A percentile compares a stretch with the other conserved stretches of the same genome.
Conservation (phyloP, 1,139 yeast species). For the Meyerozyma carpophila region DNA sequence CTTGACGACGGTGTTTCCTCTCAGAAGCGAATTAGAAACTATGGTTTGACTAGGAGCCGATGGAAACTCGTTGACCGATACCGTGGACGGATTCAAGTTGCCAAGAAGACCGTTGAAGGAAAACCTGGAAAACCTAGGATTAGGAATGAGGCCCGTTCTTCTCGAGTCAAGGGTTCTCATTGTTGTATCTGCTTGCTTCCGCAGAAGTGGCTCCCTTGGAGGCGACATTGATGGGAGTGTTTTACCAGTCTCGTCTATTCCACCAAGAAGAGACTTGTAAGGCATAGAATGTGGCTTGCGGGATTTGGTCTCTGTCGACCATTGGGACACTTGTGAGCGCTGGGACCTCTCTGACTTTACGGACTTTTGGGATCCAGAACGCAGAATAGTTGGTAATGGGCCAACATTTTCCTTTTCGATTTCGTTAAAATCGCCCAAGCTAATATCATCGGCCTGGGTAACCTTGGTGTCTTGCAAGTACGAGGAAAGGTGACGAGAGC, state of each 20-base stretch:
- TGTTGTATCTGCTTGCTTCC: constrained; percentile 1
- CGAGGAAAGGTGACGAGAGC: constrained; percentile 39
- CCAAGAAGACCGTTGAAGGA: constrained; percentile 34
- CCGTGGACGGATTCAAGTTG: neutral
- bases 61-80: neutral
- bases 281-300: constrained; percentile 5
- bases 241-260: constrained; percentile 17
- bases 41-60: neutral
- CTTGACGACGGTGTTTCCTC: constrained; percentile 29
- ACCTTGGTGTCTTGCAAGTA: constrained; percentile 15
- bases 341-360: neutral
- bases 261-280: constrained; percentile 21
- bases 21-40: neutral
- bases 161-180: constrained; percentile 6
- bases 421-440: constrained; percentile 14
- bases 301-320: neutral
- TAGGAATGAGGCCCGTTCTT: constrained; percentile 28
- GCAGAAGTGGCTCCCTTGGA: neutral
- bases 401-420: constrained; percentile 6
- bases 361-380: neutral
- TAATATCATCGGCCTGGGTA: constrained; percentile 16
- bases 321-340: neutral
- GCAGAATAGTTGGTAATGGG: neutral
- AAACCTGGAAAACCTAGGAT: constrained; percentile 40
- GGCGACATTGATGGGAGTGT: neutral